A percentile compares a stretch with the other conserved stretches of the same genome.
Evolutionary conservation across 169 alveolate species (phyloP).

Genomic region (Plasmodium billcollinsi): DNA sequence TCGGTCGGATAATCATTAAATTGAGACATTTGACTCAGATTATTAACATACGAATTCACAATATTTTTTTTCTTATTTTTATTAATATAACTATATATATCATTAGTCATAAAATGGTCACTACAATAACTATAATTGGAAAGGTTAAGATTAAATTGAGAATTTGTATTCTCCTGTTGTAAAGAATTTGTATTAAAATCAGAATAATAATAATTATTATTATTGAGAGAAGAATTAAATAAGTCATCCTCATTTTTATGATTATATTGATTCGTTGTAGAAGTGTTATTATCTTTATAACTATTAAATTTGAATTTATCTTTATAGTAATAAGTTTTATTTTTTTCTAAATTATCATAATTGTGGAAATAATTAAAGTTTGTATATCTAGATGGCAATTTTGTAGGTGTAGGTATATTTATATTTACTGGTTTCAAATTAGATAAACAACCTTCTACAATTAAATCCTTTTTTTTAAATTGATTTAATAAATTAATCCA

Average conservation of each 20-base stretch:
- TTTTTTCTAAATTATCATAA: not conserved
- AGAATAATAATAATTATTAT: too few relatives aligned
- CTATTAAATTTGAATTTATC: not conserved
- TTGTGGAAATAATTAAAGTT: constrained; percentile 29
- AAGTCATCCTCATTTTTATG: not conserved
- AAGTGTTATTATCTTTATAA: not conserved
- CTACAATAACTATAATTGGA: constrained; percentile 46
- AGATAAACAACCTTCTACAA: constrained; percentile 94
- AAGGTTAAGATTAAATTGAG: constrained; percentile 5
- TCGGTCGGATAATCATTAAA: constrained; percentile 11
- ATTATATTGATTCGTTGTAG: not conserved
- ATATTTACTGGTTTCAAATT: constrained; percentile 79
- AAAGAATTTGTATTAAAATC: not conserved
- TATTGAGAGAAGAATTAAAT: too few relatives aligned
- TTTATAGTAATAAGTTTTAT: not conserved
- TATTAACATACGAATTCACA: constrained; percentile 17
- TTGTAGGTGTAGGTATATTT: constrained; percentile 50
- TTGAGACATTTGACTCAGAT: constrained; percentile 45
- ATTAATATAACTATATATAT: constrained; percentile 11
- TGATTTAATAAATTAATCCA: constrained; percentile 92
- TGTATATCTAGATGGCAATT: constrained; percentile 44
- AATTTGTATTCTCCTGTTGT: not conserved
- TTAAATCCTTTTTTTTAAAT: constrained; percentile 89
- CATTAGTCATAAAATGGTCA: constrained; percentile 28
- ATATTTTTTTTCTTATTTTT: constrained; percentile 1